Percentiles rank a stretch among this genome's conserved stretches.
Evolutionary conservation across 2,329 filamentous ascomycete species (phyloP).

Genomic region (Ascochyta koolunga): DNA sequence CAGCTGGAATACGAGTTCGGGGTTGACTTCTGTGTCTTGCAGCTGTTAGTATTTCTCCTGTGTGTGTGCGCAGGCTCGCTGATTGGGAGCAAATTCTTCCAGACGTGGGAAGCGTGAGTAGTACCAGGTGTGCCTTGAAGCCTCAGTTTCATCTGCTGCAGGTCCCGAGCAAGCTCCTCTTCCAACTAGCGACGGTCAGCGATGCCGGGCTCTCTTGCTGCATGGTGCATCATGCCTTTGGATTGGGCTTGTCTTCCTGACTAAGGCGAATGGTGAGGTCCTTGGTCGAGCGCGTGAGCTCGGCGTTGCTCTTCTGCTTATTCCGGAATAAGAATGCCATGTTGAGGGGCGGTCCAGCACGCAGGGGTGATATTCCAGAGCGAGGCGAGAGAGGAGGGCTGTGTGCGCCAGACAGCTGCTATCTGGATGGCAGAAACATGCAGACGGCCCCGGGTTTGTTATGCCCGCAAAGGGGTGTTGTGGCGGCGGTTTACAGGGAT

Average conservation of each 20-base stretch:
- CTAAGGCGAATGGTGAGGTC: slow-evolving; percentile 65
- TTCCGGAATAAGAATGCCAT: slow-evolving; percentile 77
- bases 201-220: slow-evolving; percentile 1
- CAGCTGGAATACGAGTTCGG: slow-evolving; percentile 86
- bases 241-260: slow-evolving; percentile 61
- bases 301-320: slow-evolving; percentile 65
- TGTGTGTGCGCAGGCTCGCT: neutral
- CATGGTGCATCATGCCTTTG: slow-evolving; percentile 56
- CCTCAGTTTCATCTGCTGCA: slow-evolving; percentile 89
- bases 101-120: neutral
- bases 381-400: slow-evolving; percentile 27
- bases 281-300: slow-evolving; percentile 68
- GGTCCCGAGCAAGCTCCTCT: slow-evolving; percentile 84
- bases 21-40: slow-evolving; percentile 82
- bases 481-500: slow-evolving; percentile 20
- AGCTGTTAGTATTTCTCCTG: neutral
- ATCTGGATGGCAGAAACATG: slow-evolving; percentile 40
- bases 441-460: slow-evolving; percentile 25
- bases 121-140: slow-evolving; percentile 91
- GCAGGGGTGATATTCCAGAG: slow-evolving; percentile 68
- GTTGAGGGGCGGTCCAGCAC: slow-evolving; percentile 57
- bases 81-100: neutral
- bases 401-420: slow-evolving; percentile 39
- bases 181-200: slow-evolving; percentile 63
- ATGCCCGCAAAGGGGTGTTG: slow-evolving; percentile 11